Evolutionary conservation across 352 stramenopile species (phyloP), one percentile per base, ranked within the genome.

Genomic region (Pythium biforme): DNA sequence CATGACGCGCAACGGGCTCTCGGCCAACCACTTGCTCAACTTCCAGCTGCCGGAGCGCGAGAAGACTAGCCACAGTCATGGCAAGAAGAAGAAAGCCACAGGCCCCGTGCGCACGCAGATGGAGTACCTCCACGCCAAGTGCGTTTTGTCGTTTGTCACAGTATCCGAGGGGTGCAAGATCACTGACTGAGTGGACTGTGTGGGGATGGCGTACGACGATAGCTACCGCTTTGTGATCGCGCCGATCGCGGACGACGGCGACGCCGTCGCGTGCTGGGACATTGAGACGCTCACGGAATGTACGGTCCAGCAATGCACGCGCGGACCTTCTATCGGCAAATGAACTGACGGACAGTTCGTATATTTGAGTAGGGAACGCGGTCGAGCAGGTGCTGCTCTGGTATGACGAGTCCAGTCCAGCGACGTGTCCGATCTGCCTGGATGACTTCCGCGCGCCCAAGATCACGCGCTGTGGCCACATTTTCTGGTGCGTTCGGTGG

Each of bases 121-220:
- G 67, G 83, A 94, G 72, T 94, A 89, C 59, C 79, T 94, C 17
- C 86, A 94, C 65, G 86, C 86, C 62, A 94, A 93, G 86, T 94
- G 33, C 27, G 63, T 55, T 40, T 34, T 47, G 4, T 56, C 22
- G 22, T 37, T 40, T n/a, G n/a, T n/a, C n/a, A n/a, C n/a, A n/a
- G n/a, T n/a, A n/a, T n/a, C n/a, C n/a, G n/a, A n/a, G n/a, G n/a
- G n/a, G n/a, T n/a, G n/a, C n/a, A n/a, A n/a, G n/a, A n/a, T n/a
- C n/a, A n/a, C n/a, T n/a, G n/a, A n/a, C n/a, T n/a, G n/a, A n/a
- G n/a, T n/a, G n/a, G n/a, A n/a, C n/a, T 23, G 10, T 56, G 22
- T 20, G 7, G 26, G 15, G n/a, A n/a, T n/a, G n/a, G n/a, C n/a
- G n/a, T n/a, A n/a, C n/a, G n/a, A n/a, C n/a, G n/a, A n/a, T 64